Conservation (phyloP, 148 eudicot species). For the Cornus controversa region DNA sequence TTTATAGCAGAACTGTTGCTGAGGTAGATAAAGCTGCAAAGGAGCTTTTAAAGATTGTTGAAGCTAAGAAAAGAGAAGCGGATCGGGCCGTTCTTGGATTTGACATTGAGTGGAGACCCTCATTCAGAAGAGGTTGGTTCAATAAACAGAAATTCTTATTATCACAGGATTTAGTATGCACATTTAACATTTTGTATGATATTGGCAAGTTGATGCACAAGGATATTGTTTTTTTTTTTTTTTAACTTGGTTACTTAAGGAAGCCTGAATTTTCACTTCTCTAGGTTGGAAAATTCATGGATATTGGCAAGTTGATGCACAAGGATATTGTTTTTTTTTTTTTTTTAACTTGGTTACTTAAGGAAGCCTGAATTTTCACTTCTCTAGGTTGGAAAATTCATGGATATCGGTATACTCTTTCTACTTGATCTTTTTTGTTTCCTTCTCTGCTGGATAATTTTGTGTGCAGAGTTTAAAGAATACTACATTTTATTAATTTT, state of each 20-base stretch:
- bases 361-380: neutral
- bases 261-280: neutral
- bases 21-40: conserved; percentile 75
- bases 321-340: too few species aligned
- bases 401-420: neutral
- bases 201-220: neutral
- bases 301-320: neutral
- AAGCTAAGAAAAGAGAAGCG: conserved; percentile 41
- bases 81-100: conserved; percentile 57
- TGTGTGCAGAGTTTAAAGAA: too few species aligned
- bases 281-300: neutral
- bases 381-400: neutral
- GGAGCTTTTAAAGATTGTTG: conserved; percentile 51
- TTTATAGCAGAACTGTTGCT: conserved; percentile 55
- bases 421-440: too few species aligned
- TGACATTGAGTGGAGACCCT: conserved; percentile 86
- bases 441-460: too few species aligned
- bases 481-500: too few species aligned
- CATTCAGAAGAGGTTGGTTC: conserved; percentile 56
- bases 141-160: neutral
- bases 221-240: too few species aligned
- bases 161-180: neutral
- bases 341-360: neutral
- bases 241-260: neutral
- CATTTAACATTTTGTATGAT: too few species aligned